Percentiles rank a stretch among this genome's conserved stretches.
Conservation (phyloP, 1,284 basidiomycete species). For the Melampsora larici-populina region DNA sequence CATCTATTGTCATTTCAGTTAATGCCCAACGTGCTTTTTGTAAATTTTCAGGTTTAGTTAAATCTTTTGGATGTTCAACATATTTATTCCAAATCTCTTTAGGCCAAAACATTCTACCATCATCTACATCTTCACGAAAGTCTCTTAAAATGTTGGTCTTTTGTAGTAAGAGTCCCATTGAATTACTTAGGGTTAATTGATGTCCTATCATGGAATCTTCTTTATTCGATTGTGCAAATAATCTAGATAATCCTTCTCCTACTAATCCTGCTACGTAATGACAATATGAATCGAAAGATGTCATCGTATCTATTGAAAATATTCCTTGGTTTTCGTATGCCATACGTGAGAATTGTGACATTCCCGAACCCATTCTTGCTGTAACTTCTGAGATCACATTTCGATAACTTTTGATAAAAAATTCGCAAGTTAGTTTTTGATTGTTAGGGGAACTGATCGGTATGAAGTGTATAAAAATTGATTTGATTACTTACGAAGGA, state of each 20-base stretch:
- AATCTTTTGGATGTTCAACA: conserved; percentile 65
- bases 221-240: conserved; percentile 83
- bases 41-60: conserved; percentile 59
- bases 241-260: conserved; percentile 87
- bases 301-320: conserved; percentile 63
- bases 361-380: conserved; percentile 76
- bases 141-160: conserved; percentile 99
- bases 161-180: conserved; percentile 93
- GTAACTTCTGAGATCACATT: conserved; percentile 72
- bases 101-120: conserved; percentile 91
- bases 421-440: background rate
- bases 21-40: conserved; percentile 71
- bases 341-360: conserved; percentile 90
- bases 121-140: conserved; percentile 84
- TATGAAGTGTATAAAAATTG: no score
- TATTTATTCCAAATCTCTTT: conserved; percentile 76
- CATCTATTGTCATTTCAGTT: conserved; percentile 85
- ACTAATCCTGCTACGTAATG: conserved; percentile 98
- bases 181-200: conserved; percentile 84
- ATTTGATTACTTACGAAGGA: conserved; percentile 8
- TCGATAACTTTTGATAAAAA: conserved; percentile 62
- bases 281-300: conserved; percentile 94
- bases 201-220: conserved; percentile 72
- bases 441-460: no score
- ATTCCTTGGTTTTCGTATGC: conserved; percentile 59